Percentiles rank a stretch among this genome's conserved stretches.
phyloP scores from a whole-genome alignment of 2,329 filamentous ascomycete genomes.

The Phaeosphaeria sp. region DNA sequence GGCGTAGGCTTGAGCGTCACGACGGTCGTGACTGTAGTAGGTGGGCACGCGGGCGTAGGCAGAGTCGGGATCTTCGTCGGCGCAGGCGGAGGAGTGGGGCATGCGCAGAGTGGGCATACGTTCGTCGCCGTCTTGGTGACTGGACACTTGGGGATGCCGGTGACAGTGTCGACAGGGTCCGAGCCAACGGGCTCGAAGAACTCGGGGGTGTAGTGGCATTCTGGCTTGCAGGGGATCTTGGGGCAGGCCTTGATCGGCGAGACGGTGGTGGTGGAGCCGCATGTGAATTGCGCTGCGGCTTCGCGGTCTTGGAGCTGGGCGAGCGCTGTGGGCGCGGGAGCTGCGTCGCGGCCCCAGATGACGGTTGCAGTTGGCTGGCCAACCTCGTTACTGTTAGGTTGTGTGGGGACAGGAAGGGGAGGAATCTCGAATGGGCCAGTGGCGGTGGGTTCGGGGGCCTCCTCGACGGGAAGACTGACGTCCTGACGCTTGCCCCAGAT shows the following conservation, averaged over 20 bases:
- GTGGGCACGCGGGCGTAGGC: neutral
- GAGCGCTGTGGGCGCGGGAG: neutral
- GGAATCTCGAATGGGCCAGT: slow-evolving; percentile 5
- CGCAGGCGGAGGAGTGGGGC: slow-evolving; percentile 5
- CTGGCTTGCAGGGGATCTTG: neutral
- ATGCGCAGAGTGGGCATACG: slow-evolving; percentile 10
- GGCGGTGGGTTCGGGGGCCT: slow-evolving; percentile 3
- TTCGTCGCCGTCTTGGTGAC: neutral
- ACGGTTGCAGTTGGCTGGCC: neutral
- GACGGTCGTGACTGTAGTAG: slow-evolving; percentile 1
- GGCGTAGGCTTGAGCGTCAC: slow-evolving; percentile 17
- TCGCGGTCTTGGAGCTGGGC: neutral
- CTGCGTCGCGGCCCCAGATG: neutral
- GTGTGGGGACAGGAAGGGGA: slow-evolving; percentile 4
- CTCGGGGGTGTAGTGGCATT: neutral
- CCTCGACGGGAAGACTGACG: slow-evolving; percentile 5
- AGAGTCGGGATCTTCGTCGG: neutral
- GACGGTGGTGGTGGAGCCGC: neutral
- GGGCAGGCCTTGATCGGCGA: neutral
- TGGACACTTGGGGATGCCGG: neutral
- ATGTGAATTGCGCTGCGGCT: neutral
- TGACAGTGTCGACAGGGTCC: neutral
- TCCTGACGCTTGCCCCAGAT: slow-evolving; percentile 20
- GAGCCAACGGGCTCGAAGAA: neutral
- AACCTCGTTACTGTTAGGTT: slow-evolving; percentile 3